These are phyloP conservation scores for Ormosia emarginata DNA, from an alignment of 306 rosid genomes.

Conservation along the genomic window DNA sequence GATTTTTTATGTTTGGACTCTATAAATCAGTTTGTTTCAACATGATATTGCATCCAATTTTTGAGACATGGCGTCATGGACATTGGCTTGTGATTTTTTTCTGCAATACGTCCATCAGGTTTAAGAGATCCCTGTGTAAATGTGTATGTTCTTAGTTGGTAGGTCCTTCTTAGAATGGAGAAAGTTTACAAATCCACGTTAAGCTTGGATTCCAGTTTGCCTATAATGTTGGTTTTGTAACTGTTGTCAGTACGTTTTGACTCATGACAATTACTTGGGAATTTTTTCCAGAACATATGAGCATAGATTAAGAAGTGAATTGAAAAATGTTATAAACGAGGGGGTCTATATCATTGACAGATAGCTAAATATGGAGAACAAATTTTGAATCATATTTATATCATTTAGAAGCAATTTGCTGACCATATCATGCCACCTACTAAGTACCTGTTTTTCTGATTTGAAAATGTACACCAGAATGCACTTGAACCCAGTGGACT, in stretches of 20 bases:
- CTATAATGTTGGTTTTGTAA: neutral
- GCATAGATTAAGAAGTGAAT: conserved; percentile 6
- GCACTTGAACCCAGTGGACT: neutral
- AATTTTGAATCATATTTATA: neutral
- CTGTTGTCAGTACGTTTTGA: neutral
- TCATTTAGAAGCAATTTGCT: neutral
- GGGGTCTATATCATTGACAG: neutral
- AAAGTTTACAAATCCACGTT: neutral
- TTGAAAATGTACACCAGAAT: neutral
- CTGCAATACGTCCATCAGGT: neutral
- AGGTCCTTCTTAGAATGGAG: neutral
- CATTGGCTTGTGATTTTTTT: neutral
- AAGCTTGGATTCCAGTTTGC: neutral
- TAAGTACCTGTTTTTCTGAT: neutral
- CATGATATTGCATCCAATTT: neutral
- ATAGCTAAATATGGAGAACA: neutral
- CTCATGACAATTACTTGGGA: neutral
- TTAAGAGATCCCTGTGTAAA: neutral
- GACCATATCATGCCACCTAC: neutral
- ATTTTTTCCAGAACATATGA: neutral
- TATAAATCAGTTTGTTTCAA: neutral
- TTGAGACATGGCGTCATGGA: neutral
- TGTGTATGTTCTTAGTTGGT: neutral
- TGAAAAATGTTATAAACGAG: neutral
- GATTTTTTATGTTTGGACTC: neutral